Evolutionary conservation across 202 grass and related monocot species (phyloP), one percentile per base, ranked within the genome.

Genomic region (Setaria viridis): DNA sequence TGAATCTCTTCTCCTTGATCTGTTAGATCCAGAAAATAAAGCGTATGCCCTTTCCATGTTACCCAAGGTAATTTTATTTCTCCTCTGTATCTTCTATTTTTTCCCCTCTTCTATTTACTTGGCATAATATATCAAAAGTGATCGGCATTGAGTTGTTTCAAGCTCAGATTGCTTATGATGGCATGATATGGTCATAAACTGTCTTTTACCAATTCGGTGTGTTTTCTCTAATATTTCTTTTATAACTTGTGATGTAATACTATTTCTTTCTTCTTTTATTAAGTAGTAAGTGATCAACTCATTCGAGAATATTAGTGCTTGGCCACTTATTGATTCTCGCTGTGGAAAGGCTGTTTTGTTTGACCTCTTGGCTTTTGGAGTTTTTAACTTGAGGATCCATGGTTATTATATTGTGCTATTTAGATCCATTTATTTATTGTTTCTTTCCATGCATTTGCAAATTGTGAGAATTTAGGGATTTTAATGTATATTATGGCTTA

Each of bases 1-100:
- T 35, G 76, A 68, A 68, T 68, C 35, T 58, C 82, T 89, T 39
- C 4, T 89, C 74, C 51, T 49, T 67, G 69, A 80, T 85, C 7
- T 89, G 60, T 67, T 54, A 42, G 62, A 74, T 63, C 49, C 69
- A 50, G 15, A 72, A 8, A 49, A 20, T 42, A 67, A 67, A 17
- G 64, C 65, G 8, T 2, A 49, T 74, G 75, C 58, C 35, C 75
- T 84, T 67, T 79, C 42, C 5, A 13, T 67, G 49, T 69, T 84
- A 67, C 25, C 4, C 47, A 57, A 84, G 81, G 74, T 88, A 80
- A 55, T 72, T 20, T 33, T 25, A 41, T 32, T 63, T 21, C 11
- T 51, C 59, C 13, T 37, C 25, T 67, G 1, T 14, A 70, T 2
- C 14, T 9, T 51, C 30, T n/a, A 77, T 70, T 78, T 70, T 20